Evolutionary conservation across 78 protist species (phyloP), one percentile per base, ranked within the genome.

Genomic region (Tieghemostelium lacteum): DNA sequence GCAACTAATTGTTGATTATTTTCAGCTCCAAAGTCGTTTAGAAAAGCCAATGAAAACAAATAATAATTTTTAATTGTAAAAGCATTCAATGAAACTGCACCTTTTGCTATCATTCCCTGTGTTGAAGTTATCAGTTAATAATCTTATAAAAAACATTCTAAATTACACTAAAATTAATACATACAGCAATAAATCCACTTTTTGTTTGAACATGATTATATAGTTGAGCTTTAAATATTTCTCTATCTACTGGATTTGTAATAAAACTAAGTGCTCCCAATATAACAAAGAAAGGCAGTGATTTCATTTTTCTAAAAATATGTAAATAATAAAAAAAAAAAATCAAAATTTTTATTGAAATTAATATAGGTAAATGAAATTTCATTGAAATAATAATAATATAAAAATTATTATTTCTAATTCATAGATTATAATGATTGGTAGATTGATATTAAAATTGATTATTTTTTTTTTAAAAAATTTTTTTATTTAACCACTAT

Each of bases 1-100:
- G 39, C 74, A 42, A 66, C 26, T 1, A 65, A 40, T 8, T 14
- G 24, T 39, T 19, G 33, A 39, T 19, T 20, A 16, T 20, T 3
- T 26, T 28, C 40, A 0, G 36, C 1, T 40, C n/a, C n/a, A n/a
- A 57, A 57, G 2, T 66, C 74, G 40, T 66, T 42, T 3, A 66
- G 20, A 40, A 10, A 66, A 2, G 74, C 74, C 26, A 66, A 40
- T 24, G 74, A 66, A 24, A 66, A 66, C 7, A 66, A 5, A 29
- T 12, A 10, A 26, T 14, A 66, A 29, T 66, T 66, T 66, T 66
- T 5, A 66, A 66, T 42, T 19, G 20, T 28, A 28, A 26, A 66
- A 4, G 16, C 3, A n/a, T 40, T 26, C 26, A 42, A 66, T 26
- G 37, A 0, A 8, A 2, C 1, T 40, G 37, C 36, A 5, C 29